Evolutionary conservation across 192 early-diverging fungal species (phyloP).

Genomic region (Umbelopsis sp.): DNA sequence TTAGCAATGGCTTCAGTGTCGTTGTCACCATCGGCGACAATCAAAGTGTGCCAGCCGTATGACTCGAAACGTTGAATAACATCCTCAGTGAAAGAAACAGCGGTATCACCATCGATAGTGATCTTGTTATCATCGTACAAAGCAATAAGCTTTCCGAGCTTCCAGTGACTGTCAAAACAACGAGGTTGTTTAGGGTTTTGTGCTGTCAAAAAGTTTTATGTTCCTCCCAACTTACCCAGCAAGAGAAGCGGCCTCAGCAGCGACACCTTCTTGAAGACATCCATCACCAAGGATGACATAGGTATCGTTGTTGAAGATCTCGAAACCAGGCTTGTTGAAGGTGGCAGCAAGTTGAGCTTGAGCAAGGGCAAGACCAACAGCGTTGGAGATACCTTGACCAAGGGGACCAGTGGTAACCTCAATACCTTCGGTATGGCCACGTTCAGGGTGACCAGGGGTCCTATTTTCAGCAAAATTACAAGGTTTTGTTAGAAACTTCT

Average conservation of each 20-base stretch:
- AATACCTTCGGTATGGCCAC: conserved; percentile 83
- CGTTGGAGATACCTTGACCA: conserved; percentile 88
- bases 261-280: conserved; percentile 97
- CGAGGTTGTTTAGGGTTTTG: background rate
- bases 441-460: conserved; percentile 97
- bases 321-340: conserved; percentile 89
- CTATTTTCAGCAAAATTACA: conserved; percentile 45
- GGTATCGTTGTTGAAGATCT: conserved; percentile 85
- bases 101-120: conserved; percentile 88
- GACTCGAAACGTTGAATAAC: conserved; percentile 85
- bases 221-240: conserved; percentile 27
- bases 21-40: conserved; percentile 79
- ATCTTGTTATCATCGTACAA: conserved; percentile 98
- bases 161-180: conserved; percentile 59
- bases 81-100: conserved; percentile 91
- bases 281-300: conserved; percentile 91
- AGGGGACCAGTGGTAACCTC: conserved; percentile 98
- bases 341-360: conserved; percentile 86
- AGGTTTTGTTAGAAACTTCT: conserved; percentile 15
- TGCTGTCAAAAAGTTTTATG: conserved; percentile 3
- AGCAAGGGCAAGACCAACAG: conserved; percentile 92
- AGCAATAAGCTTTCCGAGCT: conserved; percentile 93
- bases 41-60: conserved; percentile 91
- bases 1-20: conserved; percentile 70
- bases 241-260: conserved; percentile 86